Percentiles rank a stretch among this genome's conserved stretches.
phyloP scores from a whole-genome alignment of 2,329 filamentous ascomycete genomes.

The Trichophyton schoenleinii region DNA sequence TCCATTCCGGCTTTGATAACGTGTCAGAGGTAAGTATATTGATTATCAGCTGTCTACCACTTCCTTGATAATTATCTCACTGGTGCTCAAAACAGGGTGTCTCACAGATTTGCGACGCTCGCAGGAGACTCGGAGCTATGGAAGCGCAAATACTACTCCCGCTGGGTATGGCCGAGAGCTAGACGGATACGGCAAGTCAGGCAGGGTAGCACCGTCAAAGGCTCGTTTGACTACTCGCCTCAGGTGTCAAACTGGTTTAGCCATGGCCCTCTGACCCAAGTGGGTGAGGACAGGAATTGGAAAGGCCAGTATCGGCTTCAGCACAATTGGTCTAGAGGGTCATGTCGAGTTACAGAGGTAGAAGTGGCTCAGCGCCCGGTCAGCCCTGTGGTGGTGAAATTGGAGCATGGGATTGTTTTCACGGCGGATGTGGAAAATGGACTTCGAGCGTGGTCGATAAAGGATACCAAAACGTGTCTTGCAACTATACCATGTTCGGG shows the following conservation, averaged over 20 bases:
- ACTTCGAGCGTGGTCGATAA: conserved; percentile 66
- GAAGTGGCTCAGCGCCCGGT: conserved; percentile 45
- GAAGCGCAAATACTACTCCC: conserved; percentile 76
- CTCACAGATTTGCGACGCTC: conserved; percentile 59
- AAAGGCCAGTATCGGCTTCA: conserved; percentile 77
- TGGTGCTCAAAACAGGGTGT: conserved; percentile 31
- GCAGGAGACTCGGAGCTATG: conserved; percentile 76
- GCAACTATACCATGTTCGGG: conserved; percentile 32
- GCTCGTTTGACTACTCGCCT: conserved; percentile 37
- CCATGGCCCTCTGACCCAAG: conserved; percentile 43
- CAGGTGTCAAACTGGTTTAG: conserved; percentile 50
- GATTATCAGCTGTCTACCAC: neutral
- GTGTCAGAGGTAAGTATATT: conserved; percentile 42
- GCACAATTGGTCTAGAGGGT: conserved; percentile 81
- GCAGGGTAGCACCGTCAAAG: conserved; percentile 24
- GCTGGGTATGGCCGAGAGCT: conserved; percentile 72
- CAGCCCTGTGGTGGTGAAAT: conserved; percentile 58
- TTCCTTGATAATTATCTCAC: neutral
- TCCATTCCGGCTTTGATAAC: conserved; percentile 54
- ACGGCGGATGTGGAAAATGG: conserved; percentile 60
- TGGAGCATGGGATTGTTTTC: conserved; percentile 63
- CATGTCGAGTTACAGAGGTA: conserved; percentile 68
- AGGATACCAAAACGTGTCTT: conserved; percentile 46
- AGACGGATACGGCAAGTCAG: conserved; percentile 59
- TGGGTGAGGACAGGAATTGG: conserved; percentile 51